Base-by-base conservation (phyloP, 1,284 basidiomycete species). In the Pterulicium gracile region DNA sequence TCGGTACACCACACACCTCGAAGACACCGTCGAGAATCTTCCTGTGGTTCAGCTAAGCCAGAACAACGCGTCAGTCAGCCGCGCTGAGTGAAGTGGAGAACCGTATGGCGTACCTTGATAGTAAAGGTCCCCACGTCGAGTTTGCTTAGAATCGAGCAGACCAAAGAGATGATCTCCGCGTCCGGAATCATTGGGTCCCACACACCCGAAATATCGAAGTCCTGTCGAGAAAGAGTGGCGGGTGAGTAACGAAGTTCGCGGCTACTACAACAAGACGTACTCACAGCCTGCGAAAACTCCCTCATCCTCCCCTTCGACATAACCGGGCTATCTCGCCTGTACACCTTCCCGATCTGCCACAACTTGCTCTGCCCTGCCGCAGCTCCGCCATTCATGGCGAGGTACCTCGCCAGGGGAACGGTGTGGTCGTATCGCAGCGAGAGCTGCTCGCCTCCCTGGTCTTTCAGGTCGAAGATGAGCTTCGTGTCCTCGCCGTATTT, bases 151-250 rank as follows among this genome's bases (percentile, higher is more conserved):
- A 94, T 78, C 24, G 92, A 90, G 57, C 84, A 88, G 1, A 93
- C 58, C 51, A 98, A 68, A 54, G 82, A 84, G 48, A 98, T 75
- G 24, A 96, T 69, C 62, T 98, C 96, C 1, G 91, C 88, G 60
- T 98, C 96, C 13, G 95, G 91, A 46, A 99, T 87, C 95, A 99
- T 98, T 3, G 90, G 68, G 64, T 99, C 95, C 79, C 88, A 95
- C 4, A 65, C 60, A 19, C 95, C 95, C n/a, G 89, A 81, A 52
- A 98, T 94, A 65, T 98, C 96, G 58, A 98, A 89, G 64, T 98
- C 95, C 92, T 66, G 48, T 66, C n/a, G n/a, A n/a, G n/a, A n/a
- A n/a, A n/a, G n/a, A n/a, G n/a, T n/a, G n/a, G n/a, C n/a, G n/a
- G n/a, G n/a, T n/a, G n/a, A n/a, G n/a, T n/a, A n/a, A n/a, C n/a